Evolutionary conservation across 1,284 basidiomycete species (phyloP).

Genomic region (Cystobasidium slooffiae): DNA sequence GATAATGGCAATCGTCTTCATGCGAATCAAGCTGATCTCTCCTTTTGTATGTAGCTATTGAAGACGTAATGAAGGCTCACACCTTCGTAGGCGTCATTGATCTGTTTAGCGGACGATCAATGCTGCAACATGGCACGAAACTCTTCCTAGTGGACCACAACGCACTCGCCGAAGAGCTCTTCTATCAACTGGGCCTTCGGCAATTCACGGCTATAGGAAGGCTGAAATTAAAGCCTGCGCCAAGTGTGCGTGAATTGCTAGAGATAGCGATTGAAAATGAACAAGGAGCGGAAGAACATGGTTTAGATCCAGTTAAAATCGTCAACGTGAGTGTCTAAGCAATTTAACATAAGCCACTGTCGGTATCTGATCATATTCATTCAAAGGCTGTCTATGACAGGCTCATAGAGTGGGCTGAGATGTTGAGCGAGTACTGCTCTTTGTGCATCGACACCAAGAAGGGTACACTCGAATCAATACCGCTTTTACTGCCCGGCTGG

Average conservation of each 20-base stretch:
- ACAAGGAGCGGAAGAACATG: slow-evolving; percentile 55
- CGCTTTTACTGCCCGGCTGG: slow-evolving; percentile 79
- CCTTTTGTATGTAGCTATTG: slow-evolving; percentile 58
- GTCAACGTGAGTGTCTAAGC: slow-evolving; percentile 65
- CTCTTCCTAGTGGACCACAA: slow-evolving; percentile 88
- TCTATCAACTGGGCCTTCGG: slow-evolving; percentile 88
- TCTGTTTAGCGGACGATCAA: slow-evolving; percentile 69
- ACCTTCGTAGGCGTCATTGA: slow-evolving; percentile 94
- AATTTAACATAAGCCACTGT: background rate
- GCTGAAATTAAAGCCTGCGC: slow-evolving; percentile 80
- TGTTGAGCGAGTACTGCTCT: slow-evolving; percentile 93
- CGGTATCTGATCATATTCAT: background rate
- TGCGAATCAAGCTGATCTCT: slow-evolving; percentile 61
- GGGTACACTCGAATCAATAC: slow-evolving; percentile 74
- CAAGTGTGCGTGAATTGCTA: slow-evolving; percentile 71
- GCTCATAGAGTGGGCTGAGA: slow-evolving; percentile 67
- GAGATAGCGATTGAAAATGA: slow-evolving; percentile 79
- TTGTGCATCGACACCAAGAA: slow-evolving; percentile 67
- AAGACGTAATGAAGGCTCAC: slow-evolving; percentile 82
- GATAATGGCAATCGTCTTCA: background rate
- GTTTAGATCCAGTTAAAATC: slow-evolving; percentile 62
- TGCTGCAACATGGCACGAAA: slow-evolving; percentile 86
- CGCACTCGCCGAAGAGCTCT: slow-evolving; percentile 79
- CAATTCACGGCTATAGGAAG: slow-evolving; percentile 85
- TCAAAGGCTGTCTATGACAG: slow-evolving; percentile 47